phyloP scores from a whole-genome alignment of 2,329 filamentous ascomycete species.

The Dissoconium aciculare region DNA sequence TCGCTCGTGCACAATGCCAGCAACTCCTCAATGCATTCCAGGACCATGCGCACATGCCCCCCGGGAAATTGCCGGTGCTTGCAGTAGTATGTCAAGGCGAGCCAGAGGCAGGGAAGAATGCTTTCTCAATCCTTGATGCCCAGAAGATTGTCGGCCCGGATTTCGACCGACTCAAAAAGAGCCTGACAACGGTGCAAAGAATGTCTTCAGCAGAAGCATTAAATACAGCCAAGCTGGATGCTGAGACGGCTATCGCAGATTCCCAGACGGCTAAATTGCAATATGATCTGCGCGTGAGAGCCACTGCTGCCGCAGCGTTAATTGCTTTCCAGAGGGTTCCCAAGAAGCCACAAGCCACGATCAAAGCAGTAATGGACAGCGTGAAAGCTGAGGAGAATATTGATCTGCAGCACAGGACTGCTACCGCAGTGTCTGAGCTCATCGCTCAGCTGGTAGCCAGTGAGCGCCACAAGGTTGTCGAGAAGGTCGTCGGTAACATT shows the following conservation, averaged over 20 bases:
- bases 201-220: slow-evolving; percentile 69
- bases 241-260: slow-evolving; percentile 59
- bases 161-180: slow-evolving; percentile 75
- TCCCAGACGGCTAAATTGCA: slow-evolving; percentile 64
- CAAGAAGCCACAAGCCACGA: slow-evolving; percentile 83
- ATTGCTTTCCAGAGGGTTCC: slow-evolving; percentile 78
- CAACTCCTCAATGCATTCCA: slow-evolving; percentile 83
- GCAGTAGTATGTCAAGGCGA: slow-evolving; percentile 92
- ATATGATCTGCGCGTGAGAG: slow-evolving; percentile 72
- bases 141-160: slow-evolving; percentile 77
- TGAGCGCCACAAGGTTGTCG: slow-evolving; percentile 69
- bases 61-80: slow-evolving; percentile 59
- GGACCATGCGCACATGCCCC: slow-evolving; percentile 70
- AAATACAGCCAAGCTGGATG: slow-evolving; percentile 57
- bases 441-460: slow-evolving; percentile 73
- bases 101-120: slow-evolving; percentile 74
- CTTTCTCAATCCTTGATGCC: slow-evolving; percentile 76
- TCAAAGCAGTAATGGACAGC: slow-evolving; percentile 97
- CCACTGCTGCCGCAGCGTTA: slow-evolving; percentile 72
- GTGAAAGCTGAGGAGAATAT: slow-evolving; percentile 88
- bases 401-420: slow-evolving; percentile 74
- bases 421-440: slow-evolving; percentile 66
- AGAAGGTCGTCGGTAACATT: slow-evolving; percentile 89
- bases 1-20: slow-evolving; percentile 80
- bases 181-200: slow-evolving; percentile 74